Evolutionary conservation across 805 yeast species (phyloP), one percentile per base, ranked within the genome.

Genomic region (Barnettozyma botsteinii): DNA sequence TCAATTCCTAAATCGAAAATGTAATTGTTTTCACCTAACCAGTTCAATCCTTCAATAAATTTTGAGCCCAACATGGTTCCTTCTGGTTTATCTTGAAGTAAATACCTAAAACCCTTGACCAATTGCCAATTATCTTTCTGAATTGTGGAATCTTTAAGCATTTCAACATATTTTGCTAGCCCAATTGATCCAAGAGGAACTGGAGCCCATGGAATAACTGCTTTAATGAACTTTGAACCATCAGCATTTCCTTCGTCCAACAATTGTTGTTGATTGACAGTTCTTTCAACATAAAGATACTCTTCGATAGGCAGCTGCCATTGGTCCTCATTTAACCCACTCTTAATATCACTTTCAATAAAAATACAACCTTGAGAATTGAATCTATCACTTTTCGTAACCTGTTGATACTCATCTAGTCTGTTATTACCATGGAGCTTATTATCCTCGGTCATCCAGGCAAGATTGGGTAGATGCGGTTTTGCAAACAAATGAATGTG

Each of bases 131-230:
- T 40, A 2, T 43, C 33, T 12, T 33, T 40, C 14, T 42, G 36
- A 1, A 42, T 38, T 1, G 57, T 48, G 25, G 45, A 52, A 8
- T 39, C 28, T 14, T 38, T 41, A 30, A 67, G 21, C 10, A 38
- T 37, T 1, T 32, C 31, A 7, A 50, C 26, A 37, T 48, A 56
- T 29, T 41, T 32, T 5, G 29, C 19, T 4, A 59, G 32, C 1
- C 45, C 47, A 0, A 39, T 42, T 2, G 49, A 32, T 3, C 73
- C 73, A 6, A 52, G 41, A 7, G 64, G 60, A 8, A 69, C 36
- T 6, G 76, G 75, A 1, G 69, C 71, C 72, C 72, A 69, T 1
- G 74, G 72, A n/a, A 70, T 49, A 8, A 67, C 48, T 3, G 56
- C 71, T 29, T 51, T 53, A 24, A 47, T 48, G 31, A 35, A 45